These are phyloP conservation scores for Alternaria consortialis DNA, from an alignment of 2,329 filamentous ascomycete genomes.

Conservation along the genomic window DNA sequence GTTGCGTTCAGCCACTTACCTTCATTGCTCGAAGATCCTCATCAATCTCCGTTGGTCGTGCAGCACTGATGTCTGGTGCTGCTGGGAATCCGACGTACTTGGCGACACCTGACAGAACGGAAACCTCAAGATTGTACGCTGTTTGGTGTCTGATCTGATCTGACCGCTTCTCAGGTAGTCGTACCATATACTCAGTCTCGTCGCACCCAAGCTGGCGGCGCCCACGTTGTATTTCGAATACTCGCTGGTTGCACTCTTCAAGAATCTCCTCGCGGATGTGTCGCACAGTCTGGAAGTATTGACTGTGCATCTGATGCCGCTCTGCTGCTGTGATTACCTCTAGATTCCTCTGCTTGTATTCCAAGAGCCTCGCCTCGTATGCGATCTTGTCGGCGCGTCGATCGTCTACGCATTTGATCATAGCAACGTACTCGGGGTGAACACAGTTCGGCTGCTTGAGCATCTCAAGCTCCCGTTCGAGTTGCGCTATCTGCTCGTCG, in stretches of 20 bases:
- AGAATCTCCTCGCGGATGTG: conserved; percentile 83
- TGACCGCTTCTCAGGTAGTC: conserved; percentile 78
- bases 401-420: conserved; percentile 86
- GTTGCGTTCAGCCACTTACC: conserved; percentile 64
- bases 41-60: conserved; percentile 77
- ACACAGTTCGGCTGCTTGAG: conserved; percentile 67
- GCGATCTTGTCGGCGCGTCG: conserved; percentile 82
- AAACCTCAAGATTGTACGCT: conserved; percentile 95
- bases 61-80: conserved; percentile 82
- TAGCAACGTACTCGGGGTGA: conserved; percentile 91
- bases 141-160: conserved; percentile 85
- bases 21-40: conserved; percentile 90
- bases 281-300: conserved; percentile 87
- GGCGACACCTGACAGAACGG: conserved; percentile 85
- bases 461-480: conserved; percentile 74
- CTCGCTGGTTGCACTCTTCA: conserved; percentile 83
- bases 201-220: conserved; percentile 80
- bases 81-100: conserved; percentile 97
- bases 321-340: conserved; percentile 77
- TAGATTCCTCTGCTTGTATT: conserved; percentile 77
- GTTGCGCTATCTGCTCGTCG: conserved; percentile 83
- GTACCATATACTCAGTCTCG: conserved; percentile 81
- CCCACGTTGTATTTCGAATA: conserved; percentile 92
- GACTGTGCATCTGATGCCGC: conserved; percentile 84
- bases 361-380: conserved; percentile 76